Conservation (phyloP, 768 basidiomycete genomes). For the Leccinum uliginosum region DNA sequence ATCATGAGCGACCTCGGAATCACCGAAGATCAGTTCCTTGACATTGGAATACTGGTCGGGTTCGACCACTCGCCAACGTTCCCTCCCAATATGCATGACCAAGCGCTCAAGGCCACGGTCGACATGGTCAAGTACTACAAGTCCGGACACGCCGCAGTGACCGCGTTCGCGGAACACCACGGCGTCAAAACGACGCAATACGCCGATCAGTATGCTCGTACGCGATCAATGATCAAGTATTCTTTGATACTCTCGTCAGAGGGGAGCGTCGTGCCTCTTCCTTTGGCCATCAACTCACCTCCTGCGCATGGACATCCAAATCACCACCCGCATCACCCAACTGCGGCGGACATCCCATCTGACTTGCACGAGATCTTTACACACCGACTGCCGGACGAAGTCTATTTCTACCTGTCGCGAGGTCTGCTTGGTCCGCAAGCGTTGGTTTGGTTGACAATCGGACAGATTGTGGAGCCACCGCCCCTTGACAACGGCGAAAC, state of each 20-base stretch:
- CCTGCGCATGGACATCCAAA: constrained; percentile 46
- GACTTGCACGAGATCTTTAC: constrained; percentile 97
- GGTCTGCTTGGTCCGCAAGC: constrained; percentile 87
- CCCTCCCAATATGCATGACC: constrained; percentile 77
- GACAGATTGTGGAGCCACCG: constrained; percentile 78
- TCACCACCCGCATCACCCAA: constrained; percentile 63
- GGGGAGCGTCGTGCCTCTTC: constrained; percentile 74
- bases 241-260: constrained; percentile 88
- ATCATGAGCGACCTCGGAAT: constrained; percentile 66
- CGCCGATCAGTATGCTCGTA: constrained; percentile 81
- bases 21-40: constrained; percentile 88
- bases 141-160: constrained; percentile 76
- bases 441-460: constrained; percentile 91
- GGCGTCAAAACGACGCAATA: constrained; percentile 79
- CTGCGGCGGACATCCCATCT: constrained; percentile 80
- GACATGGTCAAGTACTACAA: constrained; percentile 94
- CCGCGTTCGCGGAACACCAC: constrained; percentile 74
- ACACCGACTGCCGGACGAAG: constrained; percentile 88
- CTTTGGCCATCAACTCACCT: constrained; percentile 58
- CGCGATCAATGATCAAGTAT: constrained; percentile 88
- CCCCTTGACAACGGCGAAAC: constrained; percentile 95
- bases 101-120: constrained; percentile 77
- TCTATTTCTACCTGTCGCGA: constrained; percentile 94
- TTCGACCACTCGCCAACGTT: constrained; percentile 79
- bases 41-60: constrained; percentile 88